phyloP scores from a whole-genome alignment of 2,329 filamentous ascomycete genomes.

The Diaporthe capsici region DNA sequence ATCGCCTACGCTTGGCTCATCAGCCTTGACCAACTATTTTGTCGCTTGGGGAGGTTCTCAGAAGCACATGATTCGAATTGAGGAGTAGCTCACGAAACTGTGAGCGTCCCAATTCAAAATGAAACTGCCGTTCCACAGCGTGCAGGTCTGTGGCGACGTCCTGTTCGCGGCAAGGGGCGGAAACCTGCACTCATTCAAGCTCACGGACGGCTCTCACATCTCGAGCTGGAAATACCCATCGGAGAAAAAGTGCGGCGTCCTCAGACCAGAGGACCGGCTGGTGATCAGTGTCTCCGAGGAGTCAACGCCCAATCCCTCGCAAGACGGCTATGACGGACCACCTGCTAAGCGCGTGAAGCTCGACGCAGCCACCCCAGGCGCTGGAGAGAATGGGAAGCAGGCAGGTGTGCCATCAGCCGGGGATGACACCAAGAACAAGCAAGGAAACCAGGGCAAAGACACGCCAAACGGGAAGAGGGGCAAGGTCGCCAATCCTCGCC shows the following conservation, averaged over 20 bases:
- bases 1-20: not conserved
- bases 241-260: conserved; percentile 43
- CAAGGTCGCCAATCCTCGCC: conserved; percentile 44
- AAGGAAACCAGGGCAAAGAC: conserved; percentile 45
- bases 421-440: conserved; percentile 32
- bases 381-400: conserved; percentile 41
- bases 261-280: conserved; percentile 42
- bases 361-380: conserved; percentile 17
- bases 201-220: conserved; percentile 69
- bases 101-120: conserved; percentile 48
- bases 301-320: conserved; percentile 24
- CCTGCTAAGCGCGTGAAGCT: conserved; percentile 49
- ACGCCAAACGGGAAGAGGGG: conserved; percentile 47
- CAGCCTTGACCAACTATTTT: not conserved
- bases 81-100: not conserved
- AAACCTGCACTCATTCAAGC: conserved; percentile 76
- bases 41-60: not conserved
- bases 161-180: conserved; percentile 83
- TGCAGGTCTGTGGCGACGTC: conserved; percentile 67
- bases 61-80: not conserved
- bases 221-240: conserved; percentile 72
- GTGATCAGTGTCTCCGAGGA: conserved; percentile 36
- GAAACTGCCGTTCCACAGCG: conserved; percentile 75
- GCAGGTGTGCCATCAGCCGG: not conserved
- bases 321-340: conserved; percentile 41